Conservation (phyloP, 2,329 filamentous ascomycete species). For the Alternaria brassicicola region DNA sequence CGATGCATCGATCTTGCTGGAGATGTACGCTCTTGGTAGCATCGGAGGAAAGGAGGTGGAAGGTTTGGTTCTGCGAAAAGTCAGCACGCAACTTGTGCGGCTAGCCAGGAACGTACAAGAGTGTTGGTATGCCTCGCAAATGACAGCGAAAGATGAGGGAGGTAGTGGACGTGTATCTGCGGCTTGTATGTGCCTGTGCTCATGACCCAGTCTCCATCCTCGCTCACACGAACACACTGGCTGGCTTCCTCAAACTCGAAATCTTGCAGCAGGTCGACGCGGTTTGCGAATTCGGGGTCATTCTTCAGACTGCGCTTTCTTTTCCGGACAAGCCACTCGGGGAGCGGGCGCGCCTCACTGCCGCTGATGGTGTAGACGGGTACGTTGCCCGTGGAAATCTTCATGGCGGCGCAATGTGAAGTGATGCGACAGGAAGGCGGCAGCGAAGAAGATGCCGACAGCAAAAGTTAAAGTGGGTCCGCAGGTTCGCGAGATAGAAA, state of each 20-base stretch:
- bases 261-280: constrained; percentile 93
- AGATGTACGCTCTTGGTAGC: constrained; percentile 95
- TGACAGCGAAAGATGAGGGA: constrained; percentile 91
- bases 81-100: not conserved
- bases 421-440: constrained; percentile 6
- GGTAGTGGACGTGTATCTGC: constrained; percentile 94
- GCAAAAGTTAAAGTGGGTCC: constrained; percentile 7
- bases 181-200: constrained; percentile 53
- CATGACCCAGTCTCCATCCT: constrained; percentile 86
- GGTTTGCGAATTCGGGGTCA: constrained; percentile 89
- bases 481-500: not conserved
- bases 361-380: constrained; percentile 96
- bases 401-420: constrained; percentile 61
- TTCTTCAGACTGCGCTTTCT: constrained; percentile 87
- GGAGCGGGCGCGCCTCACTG: constrained; percentile 82
- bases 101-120: constrained; percentile 50
- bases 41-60: constrained; percentile 84
- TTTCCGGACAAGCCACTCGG: constrained; percentile 92
- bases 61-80: constrained; percentile 74
- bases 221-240: constrained; percentile 84
- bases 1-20: constrained; percentile 86
- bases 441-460: constrained; percentile 3
- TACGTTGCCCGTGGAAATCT: constrained; percentile 80
- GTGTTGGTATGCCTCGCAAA: constrained; percentile 90
- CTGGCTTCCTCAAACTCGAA: constrained; percentile 98